Conservation (phyloP, 176 grass and related monocot species). For the Aegilops tauschii region DNA sequence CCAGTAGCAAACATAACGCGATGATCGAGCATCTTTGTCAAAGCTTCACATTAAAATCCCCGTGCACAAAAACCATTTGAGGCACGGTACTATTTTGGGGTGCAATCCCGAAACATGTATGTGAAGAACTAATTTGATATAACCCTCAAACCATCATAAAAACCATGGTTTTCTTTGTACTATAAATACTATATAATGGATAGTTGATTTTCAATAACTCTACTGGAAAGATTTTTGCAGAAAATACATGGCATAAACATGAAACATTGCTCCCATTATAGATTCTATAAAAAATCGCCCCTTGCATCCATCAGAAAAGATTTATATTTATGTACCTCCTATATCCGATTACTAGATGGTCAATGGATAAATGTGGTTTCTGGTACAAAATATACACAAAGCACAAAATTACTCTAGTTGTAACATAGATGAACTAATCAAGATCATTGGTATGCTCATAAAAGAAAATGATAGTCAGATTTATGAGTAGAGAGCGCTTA, state of each 20-base stretch:
- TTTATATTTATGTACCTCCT: not conserved
- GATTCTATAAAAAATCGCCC: not conserved
- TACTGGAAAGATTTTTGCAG: too few species aligned
- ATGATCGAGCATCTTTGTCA: conserved; percentile 72
- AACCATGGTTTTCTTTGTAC: too few species aligned
- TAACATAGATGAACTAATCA: not conserved
- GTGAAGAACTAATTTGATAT: too few species aligned
- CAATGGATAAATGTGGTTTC: not conserved
- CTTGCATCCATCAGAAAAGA: not conserved
- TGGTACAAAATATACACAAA: not conserved
- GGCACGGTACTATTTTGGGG: not conserved
- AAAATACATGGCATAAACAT: too few species aligned
- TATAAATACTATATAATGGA: too few species aligned
- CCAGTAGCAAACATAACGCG: conserved; percentile 81
- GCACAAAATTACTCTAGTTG: not conserved
- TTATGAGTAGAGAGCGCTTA: not conserved
- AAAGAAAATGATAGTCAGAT: not conserved
- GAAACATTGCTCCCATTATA: too few species aligned
- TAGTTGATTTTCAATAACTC: too few species aligned
- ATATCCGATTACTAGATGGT: not conserved
- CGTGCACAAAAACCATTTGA: conserved; percentile 3
- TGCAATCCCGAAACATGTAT: too few species aligned
- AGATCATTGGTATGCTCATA: not conserved
- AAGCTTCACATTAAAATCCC: conserved; percentile 94
- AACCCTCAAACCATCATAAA: too few species aligned